A percentile compares a stretch with the other conserved stretches of the same genome.
These are phyloP conservation scores for Prunella vulgaris DNA, from an alignment of 257 asterid species.

Conservation along the genomic window DNA sequence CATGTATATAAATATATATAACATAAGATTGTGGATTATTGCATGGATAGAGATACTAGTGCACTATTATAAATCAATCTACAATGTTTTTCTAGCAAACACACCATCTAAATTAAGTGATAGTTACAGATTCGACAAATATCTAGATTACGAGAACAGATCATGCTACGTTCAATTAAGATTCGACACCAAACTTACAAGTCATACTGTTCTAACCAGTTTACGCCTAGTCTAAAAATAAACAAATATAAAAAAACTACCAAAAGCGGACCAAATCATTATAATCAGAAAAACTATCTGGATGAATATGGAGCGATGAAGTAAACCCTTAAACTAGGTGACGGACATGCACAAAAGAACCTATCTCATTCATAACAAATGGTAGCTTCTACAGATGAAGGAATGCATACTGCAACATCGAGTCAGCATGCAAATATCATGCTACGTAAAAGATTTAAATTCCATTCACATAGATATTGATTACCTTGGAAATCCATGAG, in stretches of 20 bases:
- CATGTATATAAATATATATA: conserved; percentile 32
- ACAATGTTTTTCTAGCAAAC: not conserved
- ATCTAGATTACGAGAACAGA: not conserved
- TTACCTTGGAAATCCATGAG: conserved; percentile 98
- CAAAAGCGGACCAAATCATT: too few relatives aligned
- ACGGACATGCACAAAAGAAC: too few relatives aligned
- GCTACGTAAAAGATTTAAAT: not conserved
- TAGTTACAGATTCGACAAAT: not conserved
- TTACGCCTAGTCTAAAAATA: too few relatives aligned
- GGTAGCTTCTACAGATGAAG: not conserved
- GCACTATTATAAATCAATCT: conserved; percentile 7
- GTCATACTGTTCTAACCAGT: too few relatives aligned
- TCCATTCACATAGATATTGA: conserved; percentile 3
- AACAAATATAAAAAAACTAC: too few relatives aligned
- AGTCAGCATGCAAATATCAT: conserved; percentile 8
- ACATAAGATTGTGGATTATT: conserved; percentile 17
- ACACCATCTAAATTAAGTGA: not conserved
- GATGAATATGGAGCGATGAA: too few relatives aligned
- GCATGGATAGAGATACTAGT: not conserved
- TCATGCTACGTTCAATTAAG: not conserved
- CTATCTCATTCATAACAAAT: too few relatives aligned
- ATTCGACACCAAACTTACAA: too few relatives aligned
- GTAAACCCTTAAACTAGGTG: too few relatives aligned
- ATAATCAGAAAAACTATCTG: too few relatives aligned
- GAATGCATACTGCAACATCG: not conserved